These are phyloP conservation scores for Ophiocordyceps polyrhachis-furcata DNA, from an alignment of 2,329 filamentous ascomycete genomes.

Conservation along the genomic window DNA sequence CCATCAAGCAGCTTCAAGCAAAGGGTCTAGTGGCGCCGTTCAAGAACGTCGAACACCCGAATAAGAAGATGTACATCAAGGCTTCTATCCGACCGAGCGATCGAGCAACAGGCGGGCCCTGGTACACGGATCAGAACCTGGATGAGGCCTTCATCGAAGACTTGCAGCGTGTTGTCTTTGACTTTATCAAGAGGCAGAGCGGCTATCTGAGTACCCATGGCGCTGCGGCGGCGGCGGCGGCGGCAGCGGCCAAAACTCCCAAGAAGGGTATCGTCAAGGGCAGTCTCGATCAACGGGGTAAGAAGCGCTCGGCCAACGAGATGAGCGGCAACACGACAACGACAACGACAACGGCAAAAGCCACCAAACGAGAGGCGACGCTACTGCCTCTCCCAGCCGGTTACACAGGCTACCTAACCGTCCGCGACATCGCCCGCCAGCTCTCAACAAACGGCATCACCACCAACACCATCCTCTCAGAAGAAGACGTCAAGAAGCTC, in stretches of 20 bases:
- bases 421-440: conserved; percentile 55
- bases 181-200: conserved; percentile 52
- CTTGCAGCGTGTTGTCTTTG: conserved; percentile 54
- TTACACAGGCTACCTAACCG: conserved; percentile 64
- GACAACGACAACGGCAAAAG: conserved; percentile 7
- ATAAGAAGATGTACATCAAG: conserved; percentile 93
- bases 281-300: conserved; percentile 20
- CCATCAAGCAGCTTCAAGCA: conserved; percentile 64
- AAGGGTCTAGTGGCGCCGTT: conserved; percentile 75
- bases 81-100: conserved; percentile 68
- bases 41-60: conserved; percentile 79
- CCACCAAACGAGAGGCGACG: conserved; percentile 15
- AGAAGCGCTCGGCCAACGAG: conserved; percentile 30
- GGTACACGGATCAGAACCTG: conserved; percentile 82
- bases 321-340: conserved; percentile 11
- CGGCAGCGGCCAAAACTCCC: conserved; percentile 17
- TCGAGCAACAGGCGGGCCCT: conserved; percentile 80
- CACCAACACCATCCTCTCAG: conserved; percentile 49
- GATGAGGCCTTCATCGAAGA: conserved; percentile 76
- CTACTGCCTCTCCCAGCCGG: conserved; percentile 40
- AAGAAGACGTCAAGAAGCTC: conserved; percentile 67
- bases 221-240: conserved; percentile 1
- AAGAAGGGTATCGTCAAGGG: conserved; percentile 38
- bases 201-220: conserved; percentile 37
- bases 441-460: conserved; percentile 53